Evolutionary conservation across 108 stramenopile species (phyloP), one percentile per base, ranked within the genome.

Genomic region (Cyclotella sp.): DNA sequence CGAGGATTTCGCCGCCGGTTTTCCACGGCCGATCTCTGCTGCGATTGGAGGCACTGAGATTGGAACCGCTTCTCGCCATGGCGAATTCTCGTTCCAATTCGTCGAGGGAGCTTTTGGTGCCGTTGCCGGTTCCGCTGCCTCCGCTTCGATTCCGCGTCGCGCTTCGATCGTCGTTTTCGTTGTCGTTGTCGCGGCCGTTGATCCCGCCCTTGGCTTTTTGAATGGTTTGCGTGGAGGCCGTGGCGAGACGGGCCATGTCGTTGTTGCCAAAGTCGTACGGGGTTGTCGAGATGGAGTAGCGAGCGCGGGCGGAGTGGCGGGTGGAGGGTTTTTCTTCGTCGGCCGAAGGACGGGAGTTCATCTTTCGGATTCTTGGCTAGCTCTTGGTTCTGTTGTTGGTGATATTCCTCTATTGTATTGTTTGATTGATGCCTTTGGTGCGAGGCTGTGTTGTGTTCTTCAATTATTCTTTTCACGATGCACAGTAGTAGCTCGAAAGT

Each of bases 121-220:
- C 70, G 57, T 34, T 47, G 12, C 30, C 16, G 28, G 39, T 51
- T 63, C 46, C 39, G 55, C 22, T 24, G 19, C 55, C 55, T 8
- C 55, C 55, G 22, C 22, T 24, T 61, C 30, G 30, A 61, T 62
- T 47, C 54, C 67, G 29, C 28, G 9, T 29, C 42, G 43, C 27
- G 11, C 15, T n/a, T 18, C 42, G 55, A 41, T 53, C 40, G 45
- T 61, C 45, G 29, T 47, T 44, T 9, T 46, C 40, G 0, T 64
- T 62, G 54, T 58, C 22, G 12, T 71, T 62, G 69, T 39, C 18
- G 11, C 63, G 57, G 28, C 70, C 81, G 57, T 82, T 82, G 63
- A 82, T 82, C 13, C 81, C 81, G 15, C 69, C 29, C 69, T 78
- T 78, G 69, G 69, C 34, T 39, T 39, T 21, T 24, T 11, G 42